Conservation (phyloP, 1,284 basidiomycete species). For the Dichomitus squalens region DNA sequence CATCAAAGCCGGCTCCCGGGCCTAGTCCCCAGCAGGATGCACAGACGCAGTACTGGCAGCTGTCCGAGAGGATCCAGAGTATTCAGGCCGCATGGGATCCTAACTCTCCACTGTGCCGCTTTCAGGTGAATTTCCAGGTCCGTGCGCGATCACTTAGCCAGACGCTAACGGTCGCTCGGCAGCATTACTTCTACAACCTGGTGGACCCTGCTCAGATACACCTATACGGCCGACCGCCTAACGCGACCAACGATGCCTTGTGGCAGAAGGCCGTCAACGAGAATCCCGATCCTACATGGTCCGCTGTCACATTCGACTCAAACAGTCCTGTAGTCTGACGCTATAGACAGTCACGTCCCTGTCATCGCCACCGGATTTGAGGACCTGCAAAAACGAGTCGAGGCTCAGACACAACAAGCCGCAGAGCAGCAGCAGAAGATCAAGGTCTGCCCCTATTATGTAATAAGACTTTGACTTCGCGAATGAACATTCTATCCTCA, state of each 20-base stretch:
- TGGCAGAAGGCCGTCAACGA: conserved; percentile 84
- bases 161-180: not conserved
- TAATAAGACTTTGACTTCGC: not conserved
- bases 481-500: conserved; percentile 25
- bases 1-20: conserved; percentile 30
- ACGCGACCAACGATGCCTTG: conserved; percentile 72
- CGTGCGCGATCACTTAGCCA: too few species aligned
- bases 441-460: conserved; percentile 44
- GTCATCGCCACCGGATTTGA: conserved; percentile 83
- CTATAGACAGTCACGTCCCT: conserved; percentile 68
- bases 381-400: conserved; percentile 79
- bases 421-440: conserved; percentile 72
- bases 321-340: not conserved
- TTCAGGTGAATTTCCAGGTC: conserved; percentile 68
- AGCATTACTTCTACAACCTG: conserved; percentile 88
- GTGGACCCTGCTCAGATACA: conserved; percentile 75
- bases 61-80: conserved; percentile 65
- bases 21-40: conserved; percentile 58
- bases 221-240: conserved; percentile 74
- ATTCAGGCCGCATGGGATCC: conserved; percentile 78
- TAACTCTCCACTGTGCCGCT: conserved; percentile 70
- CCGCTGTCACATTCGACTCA: conserved; percentile 27
- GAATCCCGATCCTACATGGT: conserved; percentile 85
- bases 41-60: conserved; percentile 57
- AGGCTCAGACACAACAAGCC: conserved; percentile 75